Base-by-base conservation (phyloP, 1,139 yeast genomes). In the Suhomyces wounanorum region DNA sequence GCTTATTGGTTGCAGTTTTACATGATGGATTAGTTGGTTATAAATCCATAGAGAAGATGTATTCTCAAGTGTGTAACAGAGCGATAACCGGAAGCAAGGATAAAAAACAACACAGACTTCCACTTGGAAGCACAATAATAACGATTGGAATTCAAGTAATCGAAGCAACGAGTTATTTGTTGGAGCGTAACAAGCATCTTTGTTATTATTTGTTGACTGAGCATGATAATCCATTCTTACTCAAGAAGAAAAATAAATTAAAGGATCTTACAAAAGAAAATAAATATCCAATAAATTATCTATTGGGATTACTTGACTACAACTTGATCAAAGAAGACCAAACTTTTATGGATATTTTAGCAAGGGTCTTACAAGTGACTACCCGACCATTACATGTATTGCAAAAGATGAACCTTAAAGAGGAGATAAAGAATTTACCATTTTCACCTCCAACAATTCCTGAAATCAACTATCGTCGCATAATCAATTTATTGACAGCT, bases 161-260 rank as follows among this genome's bases (percentile, higher is more conserved):
- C 44, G 96, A 89, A 56, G 85, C 89, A 0, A 70, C 91, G 31
- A 89, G 87, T 57, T 85, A 80, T 60, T 72, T 92, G 48, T 76
- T 91, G 47, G 90, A 88, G 51, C 77, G 84, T 44, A 89, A 86
- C 56, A 77, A 79, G 17, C 89, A 85, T 57, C 75, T 89, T 62
- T 79, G 95, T 53, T 84, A 85, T 60, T 91, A 85, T 62, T 85
- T 92, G 62, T 73, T 92, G 52, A 83, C 88, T 6, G 96, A 90
- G 58, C 96, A 90, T 63, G 97, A 91, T 38, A 79, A 77, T 46
- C 73, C 83, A 30, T 72, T 81, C 50, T 65, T 82, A 18, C 62
- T 76, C 47, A 83, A 78, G 58, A 80, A 79, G 51, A 55, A 66
- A 43, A 73, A 70, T 52, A 77, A 75, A 53, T 68, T 68, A 52